phyloP scores from a whole-genome alignment of 2,329 filamentous ascomycete species.

The Domatiomyces globalis region DNA sequence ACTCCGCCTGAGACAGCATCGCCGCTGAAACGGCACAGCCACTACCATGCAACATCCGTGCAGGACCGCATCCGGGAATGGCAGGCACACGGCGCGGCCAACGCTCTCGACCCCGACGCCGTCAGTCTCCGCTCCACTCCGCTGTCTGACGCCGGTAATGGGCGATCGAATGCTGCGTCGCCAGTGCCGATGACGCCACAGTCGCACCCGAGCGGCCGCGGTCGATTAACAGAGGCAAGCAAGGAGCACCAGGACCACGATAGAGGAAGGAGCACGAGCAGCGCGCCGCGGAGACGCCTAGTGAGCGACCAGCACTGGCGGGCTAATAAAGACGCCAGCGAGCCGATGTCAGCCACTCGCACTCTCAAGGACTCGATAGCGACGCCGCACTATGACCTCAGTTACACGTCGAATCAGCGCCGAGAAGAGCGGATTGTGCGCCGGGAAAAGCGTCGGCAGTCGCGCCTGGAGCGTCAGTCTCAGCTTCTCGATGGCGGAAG shows the following conservation, averaged over 20 bases:
- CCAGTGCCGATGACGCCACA: not conserved
- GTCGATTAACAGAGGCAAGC: slow-evolving; percentile 9
- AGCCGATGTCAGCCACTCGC: slow-evolving; percentile 1
- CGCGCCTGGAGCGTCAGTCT: not conserved
- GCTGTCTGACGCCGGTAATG: slow-evolving; percentile 6
- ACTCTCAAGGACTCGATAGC: slow-evolving; percentile 7
- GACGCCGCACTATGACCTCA: slow-evolving; percentile 13
- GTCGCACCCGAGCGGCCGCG: not conserved
- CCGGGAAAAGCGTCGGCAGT: slow-evolving; percentile 9
- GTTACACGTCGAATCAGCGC: slow-evolving; percentile 7
- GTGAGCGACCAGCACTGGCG: slow-evolving; percentile 83
- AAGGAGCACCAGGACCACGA: slow-evolving; percentile 17
- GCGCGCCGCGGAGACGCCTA: slow-evolving; percentile 75
- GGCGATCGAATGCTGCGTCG: not conserved
- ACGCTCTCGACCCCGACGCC: slow-evolving; percentile 14
- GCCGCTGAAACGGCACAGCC: slow-evolving; percentile 8
- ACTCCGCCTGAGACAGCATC: slow-evolving; percentile 1
- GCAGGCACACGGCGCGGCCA: slow-evolving; percentile 61
- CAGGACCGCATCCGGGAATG: slow-evolving; percentile 68
- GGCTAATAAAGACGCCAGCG: slow-evolving; percentile 25
- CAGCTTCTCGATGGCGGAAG: not conserved
- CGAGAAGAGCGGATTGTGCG: slow-evolving; percentile 13
- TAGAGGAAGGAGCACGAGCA: slow-evolving; percentile 30
- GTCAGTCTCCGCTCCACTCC: slow-evolving; percentile 15
- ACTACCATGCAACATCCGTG: slow-evolving; percentile 51